Evolutionary conservation across 2,329 filamentous ascomycete genomes (phyloP).

Genomic region (Sporothrix luriei): DNA sequence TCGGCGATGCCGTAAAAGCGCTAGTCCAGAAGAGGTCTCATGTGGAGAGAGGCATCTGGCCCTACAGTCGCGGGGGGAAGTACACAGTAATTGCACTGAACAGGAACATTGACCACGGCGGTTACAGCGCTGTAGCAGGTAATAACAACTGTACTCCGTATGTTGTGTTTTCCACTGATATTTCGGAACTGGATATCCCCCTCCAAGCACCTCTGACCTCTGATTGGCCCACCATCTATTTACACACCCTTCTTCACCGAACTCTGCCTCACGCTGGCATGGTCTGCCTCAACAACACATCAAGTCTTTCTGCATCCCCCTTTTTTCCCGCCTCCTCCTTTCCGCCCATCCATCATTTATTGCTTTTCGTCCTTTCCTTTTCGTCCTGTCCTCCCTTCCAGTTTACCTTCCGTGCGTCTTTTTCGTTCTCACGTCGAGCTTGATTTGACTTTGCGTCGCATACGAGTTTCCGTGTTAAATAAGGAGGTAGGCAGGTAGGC

Average conservation of each 20-base stretch:
- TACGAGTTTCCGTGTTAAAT: neutral
- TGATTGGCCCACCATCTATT: slow-evolving; percentile 18
- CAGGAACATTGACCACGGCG: too few relatives aligned
- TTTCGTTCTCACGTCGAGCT: neutral
- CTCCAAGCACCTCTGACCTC: neutral
- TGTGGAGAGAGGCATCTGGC: too few relatives aligned
- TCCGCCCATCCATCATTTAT: neutral
- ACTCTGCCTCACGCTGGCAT: slow-evolving; percentile 31
- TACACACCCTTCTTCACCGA: slow-evolving; percentile 35
- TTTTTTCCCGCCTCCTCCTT: slow-evolving; percentile 21
- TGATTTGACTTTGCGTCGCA: neutral
- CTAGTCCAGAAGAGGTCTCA: slow-evolving; percentile 6
- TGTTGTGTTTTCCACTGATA: neutral
- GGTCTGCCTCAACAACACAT: slow-evolving; percentile 23
- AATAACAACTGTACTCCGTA: neutral
- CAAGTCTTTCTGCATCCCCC: slow-evolving; percentile 32
- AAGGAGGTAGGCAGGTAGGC: too few relatives aligned
- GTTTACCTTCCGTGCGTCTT: neutral
- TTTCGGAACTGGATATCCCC: neutral
- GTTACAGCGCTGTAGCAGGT: neutral
- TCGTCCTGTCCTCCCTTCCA: neutral
- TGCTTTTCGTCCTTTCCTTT: neutral
- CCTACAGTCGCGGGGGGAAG: neutral
- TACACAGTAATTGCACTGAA: too few relatives aligned
- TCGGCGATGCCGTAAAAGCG: slow-evolving; percentile 26